Base-by-base conservation (phyloP, 306 rosid genomes). In the Arachis hypogaea region DNA sequence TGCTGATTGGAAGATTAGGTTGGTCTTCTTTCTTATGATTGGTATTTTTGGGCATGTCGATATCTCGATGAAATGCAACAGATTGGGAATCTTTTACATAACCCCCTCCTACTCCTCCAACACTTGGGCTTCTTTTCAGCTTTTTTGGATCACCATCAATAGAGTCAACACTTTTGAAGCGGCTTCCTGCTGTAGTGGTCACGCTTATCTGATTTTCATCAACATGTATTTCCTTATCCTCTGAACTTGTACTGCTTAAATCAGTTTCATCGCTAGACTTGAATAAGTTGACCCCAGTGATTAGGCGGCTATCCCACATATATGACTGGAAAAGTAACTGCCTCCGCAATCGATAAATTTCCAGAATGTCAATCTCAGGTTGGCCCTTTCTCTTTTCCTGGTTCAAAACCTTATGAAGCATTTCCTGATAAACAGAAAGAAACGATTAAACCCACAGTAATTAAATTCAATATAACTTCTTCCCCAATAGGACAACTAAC, bases 231-330 rank as follows among this genome's bases (percentile, higher is more conserved):
- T 86, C 87, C 67, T 78, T 87, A 59, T 73, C 82, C 65, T 71
- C 88, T 18, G 83, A 77, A 76, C 45, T n/a, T 59, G 86, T 67
- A 73, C 73, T 72, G 75, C 81, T 81, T 75, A 79, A 81, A 43
- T 14, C 79, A 80, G 70, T 68, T 59, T 57, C 77, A 62, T 54
- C 59, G 74, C 66, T 74, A 66, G 77, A 75, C 58, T 78, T 81
- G 56, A 78, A 80, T 82, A 74, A 63, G 71, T 54, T 76, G 63
- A 77, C 88, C 33, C 78, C 89, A 73, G 68, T 76, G 71, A 87
- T 57, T 70, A 94, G 88, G 75, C 96, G 93, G 59, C 80, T 89
- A 78, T 89, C 98, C 99, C 98, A 95, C 82, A 88, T 68, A 60
- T 88, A 88, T 18, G 96, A 95, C 73, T 85, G 98, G 81, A 88